A percentile compares a stretch with the other conserved stretches of the same genome.
phyloP scores from a whole-genome alignment of 345 rosid genomes.

The Iberis pinnata region DNA sequence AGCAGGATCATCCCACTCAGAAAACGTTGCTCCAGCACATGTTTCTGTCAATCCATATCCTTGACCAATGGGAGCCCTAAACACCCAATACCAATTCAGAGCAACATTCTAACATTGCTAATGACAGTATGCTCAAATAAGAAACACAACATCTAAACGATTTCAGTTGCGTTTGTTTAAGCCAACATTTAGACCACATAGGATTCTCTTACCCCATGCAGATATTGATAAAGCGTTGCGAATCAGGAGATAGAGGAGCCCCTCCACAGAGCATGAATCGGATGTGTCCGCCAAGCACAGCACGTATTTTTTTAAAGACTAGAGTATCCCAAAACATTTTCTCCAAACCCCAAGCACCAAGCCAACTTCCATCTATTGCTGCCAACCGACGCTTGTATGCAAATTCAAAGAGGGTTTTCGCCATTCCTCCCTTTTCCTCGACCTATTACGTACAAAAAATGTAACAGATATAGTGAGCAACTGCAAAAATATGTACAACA shows the following conservation, averaged over 20 bases:
- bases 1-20: slow-evolving; percentile 62
- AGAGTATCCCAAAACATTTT: slow-evolving; percentile 57
- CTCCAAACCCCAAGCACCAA: slow-evolving; percentile 93
- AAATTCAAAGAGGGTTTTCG: slow-evolving; percentile 56
- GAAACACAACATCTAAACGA: background rate
- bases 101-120: slow-evolving; percentile 3
- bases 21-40: slow-evolving; percentile 77
- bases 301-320: slow-evolving; percentile 53
- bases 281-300: slow-evolving; percentile 70
- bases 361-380: slow-evolving; percentile 82
- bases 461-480: background rate
- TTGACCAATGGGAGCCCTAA: slow-evolving; percentile 79
- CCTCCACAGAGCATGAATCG: slow-evolving; percentile 80
- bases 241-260: slow-evolving; percentile 79
- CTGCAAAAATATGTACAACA: slow-evolving; percentile 1
- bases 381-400: slow-evolving; percentile 61
- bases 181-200: slow-evolving; percentile 2
- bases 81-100: slow-evolving; percentile 9
- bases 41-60: slow-evolving; percentile 97
- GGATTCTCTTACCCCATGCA: slow-evolving; percentile 67
- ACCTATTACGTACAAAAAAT: slow-evolving; percentile 38
- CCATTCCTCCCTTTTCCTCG: slow-evolving; percentile 68
- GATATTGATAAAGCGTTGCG: slow-evolving; percentile 83
- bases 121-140: too few species aligned
- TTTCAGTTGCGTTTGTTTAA: background rate